Percentiles rank a stretch among this genome's conserved stretches.
phyloP scores from a whole-genome alignment of 1,284 basidiomycete species.

The Pseudozyma tsukubaensis region DNA sequence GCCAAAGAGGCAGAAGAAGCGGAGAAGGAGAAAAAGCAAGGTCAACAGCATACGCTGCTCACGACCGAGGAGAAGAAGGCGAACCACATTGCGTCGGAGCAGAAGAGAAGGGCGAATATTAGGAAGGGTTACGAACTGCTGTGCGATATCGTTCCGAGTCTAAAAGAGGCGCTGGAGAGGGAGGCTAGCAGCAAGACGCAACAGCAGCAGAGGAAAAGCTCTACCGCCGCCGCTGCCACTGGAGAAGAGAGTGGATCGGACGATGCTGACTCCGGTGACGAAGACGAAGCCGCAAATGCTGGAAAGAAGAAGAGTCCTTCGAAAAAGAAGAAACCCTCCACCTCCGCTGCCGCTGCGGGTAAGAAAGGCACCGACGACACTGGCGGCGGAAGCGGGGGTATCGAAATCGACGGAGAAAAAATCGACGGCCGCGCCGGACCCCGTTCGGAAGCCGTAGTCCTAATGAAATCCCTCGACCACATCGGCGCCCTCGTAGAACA shows the following conservation, averaged over 20 bases:
- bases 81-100: conserved; percentile 93
- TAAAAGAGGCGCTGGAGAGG: conserved; percentile 71
- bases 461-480: conserved; percentile 52
- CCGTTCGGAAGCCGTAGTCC: conserved; percentile 54
- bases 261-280: conserved; percentile 14
- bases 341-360: neutral
- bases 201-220: neutral
- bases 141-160: conserved; percentile 80
- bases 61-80: conserved; percentile 87
- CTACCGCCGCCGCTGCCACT: too few relatives aligned
- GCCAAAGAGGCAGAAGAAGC: conserved; percentile 33
- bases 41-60: conserved; percentile 73
- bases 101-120: conserved; percentile 88
- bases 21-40: conserved; percentile 41
- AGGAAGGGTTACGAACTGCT: conserved; percentile 87
- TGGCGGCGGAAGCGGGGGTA: conserved; percentile 14
- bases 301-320: conserved; percentile 5
- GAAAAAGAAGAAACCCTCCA: conserved; percentile 21
- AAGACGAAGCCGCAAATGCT: neutral
- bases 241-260: conserved; percentile 14
- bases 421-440: conserved; percentile 56
- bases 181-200: conserved; percentile 28
- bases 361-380: conserved; percentile 18
- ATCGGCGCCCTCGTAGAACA: conserved; percentile 37
- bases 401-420: conserved; percentile 52